Percentiles rank a stretch among this genome's conserved stretches.
Evolutionary conservation across 805 yeast species (phyloP).

Genomic region (Sungouiozyma intestinalis): DNA sequence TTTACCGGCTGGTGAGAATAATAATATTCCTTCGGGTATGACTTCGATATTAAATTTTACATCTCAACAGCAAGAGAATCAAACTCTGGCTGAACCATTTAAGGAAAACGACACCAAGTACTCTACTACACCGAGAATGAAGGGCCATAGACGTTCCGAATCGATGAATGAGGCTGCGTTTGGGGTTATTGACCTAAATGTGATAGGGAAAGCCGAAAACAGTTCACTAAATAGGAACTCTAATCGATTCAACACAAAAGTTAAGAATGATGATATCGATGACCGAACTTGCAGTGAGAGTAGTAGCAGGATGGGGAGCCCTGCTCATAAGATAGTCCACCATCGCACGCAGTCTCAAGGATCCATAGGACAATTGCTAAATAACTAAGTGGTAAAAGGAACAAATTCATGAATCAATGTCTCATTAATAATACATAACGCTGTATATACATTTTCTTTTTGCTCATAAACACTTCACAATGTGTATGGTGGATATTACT

Average conservation of each 20-base stretch:
- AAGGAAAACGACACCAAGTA: background rate
- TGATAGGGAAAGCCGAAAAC: constrained; percentile 10
- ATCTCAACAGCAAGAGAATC: constrained; percentile 2
- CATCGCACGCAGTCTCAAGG: constrained; percentile 12
- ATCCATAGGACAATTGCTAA: constrained; percentile 5
- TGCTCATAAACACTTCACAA: background rate
- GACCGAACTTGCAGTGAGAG: constrained; percentile 26
- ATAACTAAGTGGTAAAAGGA: background rate
- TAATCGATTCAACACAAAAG: background rate
- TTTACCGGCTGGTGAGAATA: background rate
- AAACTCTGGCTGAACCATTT: background rate
- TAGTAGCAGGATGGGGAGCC: constrained; percentile 19
- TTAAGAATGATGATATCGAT: constrained; percentile 9
- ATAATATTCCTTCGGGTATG: constrained; percentile 9
- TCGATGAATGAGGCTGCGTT: constrained; percentile 13
- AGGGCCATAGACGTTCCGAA: constrained; percentile 21
- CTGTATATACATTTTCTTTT: background rate
- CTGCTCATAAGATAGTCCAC: constrained; percentile 3
- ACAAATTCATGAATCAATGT: too few relatives aligned
- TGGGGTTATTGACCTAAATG: constrained; percentile 25
- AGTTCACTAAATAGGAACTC: background rate
- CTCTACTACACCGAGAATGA: constrained; percentile 5
- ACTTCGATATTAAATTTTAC: constrained; percentile 16
- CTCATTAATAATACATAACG: background rate
- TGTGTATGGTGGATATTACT: background rate